These are phyloP conservation scores for Trichomonascaceae sp. DNA, from an alignment of 1,139 yeast species.

Conservation along the genomic window DNA sequence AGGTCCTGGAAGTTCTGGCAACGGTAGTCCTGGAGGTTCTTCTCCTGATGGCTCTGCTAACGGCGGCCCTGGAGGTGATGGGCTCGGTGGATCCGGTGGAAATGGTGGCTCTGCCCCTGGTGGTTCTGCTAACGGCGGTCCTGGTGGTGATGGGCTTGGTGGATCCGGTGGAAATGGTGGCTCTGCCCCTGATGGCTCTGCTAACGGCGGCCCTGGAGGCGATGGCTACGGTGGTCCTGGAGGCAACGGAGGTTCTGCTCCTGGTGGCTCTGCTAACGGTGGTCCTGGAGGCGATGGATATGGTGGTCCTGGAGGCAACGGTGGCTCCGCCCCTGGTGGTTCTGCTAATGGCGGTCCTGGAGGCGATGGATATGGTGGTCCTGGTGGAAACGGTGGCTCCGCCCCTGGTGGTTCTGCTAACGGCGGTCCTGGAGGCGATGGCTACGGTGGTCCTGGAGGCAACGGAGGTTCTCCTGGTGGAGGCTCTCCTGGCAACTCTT, in stretches of 20 bases:
- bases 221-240: slow-evolving; percentile 10
- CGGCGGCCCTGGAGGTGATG: slow-evolving; percentile 6
- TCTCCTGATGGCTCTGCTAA: slow-evolving; percentile 1
- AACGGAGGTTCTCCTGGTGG: slow-evolving; percentile 1
- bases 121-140: slow-evolving; percentile 3
- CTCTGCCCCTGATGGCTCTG: not conserved
- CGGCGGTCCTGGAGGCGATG: slow-evolving; percentile 6
- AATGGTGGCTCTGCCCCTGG: slow-evolving; percentile 5
- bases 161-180: slow-evolving; percentile 7
- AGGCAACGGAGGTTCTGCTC: slow-evolving; percentile 5
- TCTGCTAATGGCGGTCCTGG: slow-evolving; percentile 7
- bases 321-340: slow-evolving; percentile 8
- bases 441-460: slow-evolving; percentile 8
- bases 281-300: slow-evolving; percentile 7
- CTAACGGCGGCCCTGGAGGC: slow-evolving; percentile 2
- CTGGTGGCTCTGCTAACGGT: slow-evolving; percentile 5
- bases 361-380: slow-evolving; percentile 5
- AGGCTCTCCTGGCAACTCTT: slow-evolving; percentile 1
- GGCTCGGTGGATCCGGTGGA: slow-evolving; percentile 7
- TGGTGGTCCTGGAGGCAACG: slow-evolving; percentile 9
- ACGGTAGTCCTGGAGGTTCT: not conserved
- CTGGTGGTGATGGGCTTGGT: slow-evolving; percentile 7
- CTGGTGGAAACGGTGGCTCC: slow-evolving; percentile 5
- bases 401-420: too few relatives aligned
- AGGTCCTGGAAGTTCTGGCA: not conserved